phyloP scores from a whole-genome alignment of 805 yeast species.

The Cyberlindnera samutprakarnensis region DNA sequence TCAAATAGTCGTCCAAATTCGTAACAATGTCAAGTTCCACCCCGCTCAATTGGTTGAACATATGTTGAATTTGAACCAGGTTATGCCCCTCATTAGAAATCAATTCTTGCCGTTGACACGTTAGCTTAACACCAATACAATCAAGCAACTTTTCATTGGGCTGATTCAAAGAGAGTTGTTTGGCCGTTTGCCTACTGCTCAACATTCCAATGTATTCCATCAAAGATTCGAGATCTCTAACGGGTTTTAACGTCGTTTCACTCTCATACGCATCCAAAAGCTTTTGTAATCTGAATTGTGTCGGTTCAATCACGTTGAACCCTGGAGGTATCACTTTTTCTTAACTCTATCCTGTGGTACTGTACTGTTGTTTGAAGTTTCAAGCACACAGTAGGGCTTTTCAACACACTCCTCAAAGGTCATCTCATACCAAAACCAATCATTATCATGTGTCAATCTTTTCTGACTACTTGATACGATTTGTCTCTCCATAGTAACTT shows the following conservation, averaged over 20 bases:
- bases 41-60: background rate
- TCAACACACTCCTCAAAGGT: conserved; percentile 3
- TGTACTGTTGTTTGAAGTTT: too few species aligned
- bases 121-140: background rate
- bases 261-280: background rate
- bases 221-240: background rate
- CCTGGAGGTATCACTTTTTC: conserved; percentile 1
- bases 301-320: background rate
- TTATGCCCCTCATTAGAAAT: too few species aligned
- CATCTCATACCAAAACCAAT: conserved; percentile 6
- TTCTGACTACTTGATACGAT: conserved; percentile 4
- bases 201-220: conserved; percentile 1
- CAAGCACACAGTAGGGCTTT: background rate
- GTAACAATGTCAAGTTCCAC: background rate
- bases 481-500: conserved; percentile 4
- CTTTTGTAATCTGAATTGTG: background rate
- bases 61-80: background rate
- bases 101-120: too few species aligned
- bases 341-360: background rate
- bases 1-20: background rate
- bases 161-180: background rate
- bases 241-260: background rate
- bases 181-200: background rate
- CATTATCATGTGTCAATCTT: background rate
- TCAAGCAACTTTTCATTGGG: background rate